Conservation (phyloP, 2,329 filamentous ascomycete genomes). For the Botrytis fabae region DNA sequence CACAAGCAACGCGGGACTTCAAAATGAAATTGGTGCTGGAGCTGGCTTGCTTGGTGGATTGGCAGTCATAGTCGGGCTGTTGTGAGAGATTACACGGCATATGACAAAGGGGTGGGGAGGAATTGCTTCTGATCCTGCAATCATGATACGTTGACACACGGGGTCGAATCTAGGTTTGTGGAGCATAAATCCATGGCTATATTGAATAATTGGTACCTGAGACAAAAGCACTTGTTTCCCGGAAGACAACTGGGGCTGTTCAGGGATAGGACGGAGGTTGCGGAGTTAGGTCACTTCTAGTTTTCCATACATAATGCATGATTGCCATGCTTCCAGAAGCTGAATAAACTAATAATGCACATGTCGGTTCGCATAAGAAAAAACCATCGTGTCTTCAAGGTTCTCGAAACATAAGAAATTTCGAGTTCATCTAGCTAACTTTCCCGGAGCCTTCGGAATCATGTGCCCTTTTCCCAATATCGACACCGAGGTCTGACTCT, state of each 20-base stretch:
- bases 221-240: neutral
- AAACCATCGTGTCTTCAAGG: neutral
- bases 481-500: neutral
- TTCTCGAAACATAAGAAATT: neutral
- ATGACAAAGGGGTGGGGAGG: neutral
- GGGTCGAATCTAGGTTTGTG: conserved; percentile 8
- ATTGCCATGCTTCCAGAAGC: neutral
- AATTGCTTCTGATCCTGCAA: neutral
- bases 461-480: neutral
- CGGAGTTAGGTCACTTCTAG: conserved; percentile 1
- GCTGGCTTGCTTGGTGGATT: conserved; percentile 35
- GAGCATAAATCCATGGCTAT: neutral
- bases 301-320: neutral
- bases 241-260: conserved; percentile 6
- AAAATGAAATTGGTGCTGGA: conserved; percentile 31
- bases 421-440: neutral
- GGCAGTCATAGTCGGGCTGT: conserved; percentile 32
- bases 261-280: neutral
- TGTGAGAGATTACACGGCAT: conserved; percentile 26
- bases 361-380: neutral
- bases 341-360: neutral
- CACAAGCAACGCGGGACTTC: conserved; percentile 28
- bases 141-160: neutral
- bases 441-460: neutral
- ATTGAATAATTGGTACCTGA: conserved; percentile 1